Conservation (phyloP, 441 rosid genomes). For the Viola pubescens region DNA sequence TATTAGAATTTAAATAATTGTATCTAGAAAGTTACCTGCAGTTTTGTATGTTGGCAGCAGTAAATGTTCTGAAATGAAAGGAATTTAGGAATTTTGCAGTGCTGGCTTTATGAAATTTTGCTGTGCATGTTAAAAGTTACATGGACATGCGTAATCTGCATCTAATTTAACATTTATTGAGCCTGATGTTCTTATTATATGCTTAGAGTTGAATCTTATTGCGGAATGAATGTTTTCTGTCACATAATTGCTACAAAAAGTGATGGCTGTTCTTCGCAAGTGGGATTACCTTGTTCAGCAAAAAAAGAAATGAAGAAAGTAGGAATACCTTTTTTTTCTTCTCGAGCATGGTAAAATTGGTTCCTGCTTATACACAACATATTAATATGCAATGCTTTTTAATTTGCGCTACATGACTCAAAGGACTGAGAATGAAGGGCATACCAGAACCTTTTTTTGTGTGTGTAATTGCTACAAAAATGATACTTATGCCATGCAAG, state of each 20-base stretch:
- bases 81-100: neutral
- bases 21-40: constrained; percentile 6
- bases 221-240: constrained; percentile 1
- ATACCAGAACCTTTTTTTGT: too few relatives aligned
- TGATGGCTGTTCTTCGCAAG: too few relatives aligned
- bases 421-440: too few relatives aligned
- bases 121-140: neutral
- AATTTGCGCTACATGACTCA: too few relatives aligned
- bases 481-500: too few relatives aligned
- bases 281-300: too few relatives aligned
- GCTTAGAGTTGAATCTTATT: neutral
- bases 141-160: neutral
- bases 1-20: constrained; percentile 6
- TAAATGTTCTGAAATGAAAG: constrained; percentile 10
- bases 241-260: neutral
- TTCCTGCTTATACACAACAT: too few relatives aligned
- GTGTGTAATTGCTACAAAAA: too few relatives aligned
- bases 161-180: neutral
- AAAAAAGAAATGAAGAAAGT: too few relatives aligned
- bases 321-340: too few relatives aligned
- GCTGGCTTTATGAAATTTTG: constrained; percentile 3
- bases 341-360: too few relatives aligned
- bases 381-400: too few relatives aligned
- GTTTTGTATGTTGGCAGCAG: constrained; percentile 11
- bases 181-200: neutral